Evolutionary conservation across 257 asterid species (phyloP).

Genomic region (Penstemon newberryi): DNA sequence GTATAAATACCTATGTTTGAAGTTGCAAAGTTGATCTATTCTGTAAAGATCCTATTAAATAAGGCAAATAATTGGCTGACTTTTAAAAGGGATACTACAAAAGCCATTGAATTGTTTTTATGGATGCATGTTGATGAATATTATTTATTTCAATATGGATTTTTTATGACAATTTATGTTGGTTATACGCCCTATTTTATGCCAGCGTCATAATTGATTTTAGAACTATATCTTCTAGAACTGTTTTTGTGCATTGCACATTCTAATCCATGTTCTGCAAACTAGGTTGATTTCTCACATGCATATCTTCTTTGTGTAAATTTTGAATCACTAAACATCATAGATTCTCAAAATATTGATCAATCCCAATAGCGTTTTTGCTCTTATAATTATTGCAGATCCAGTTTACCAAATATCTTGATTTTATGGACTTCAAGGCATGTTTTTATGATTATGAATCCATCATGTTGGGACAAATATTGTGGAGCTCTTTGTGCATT

Average conservation of each 20-base stretch:
- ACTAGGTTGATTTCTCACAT: neutral
- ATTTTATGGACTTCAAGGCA: constrained; percentile 7
- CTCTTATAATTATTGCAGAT: neutral
- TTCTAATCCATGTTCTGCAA: neutral
- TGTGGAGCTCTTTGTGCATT: neutral
- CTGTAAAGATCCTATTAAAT: constrained; percentile 21
- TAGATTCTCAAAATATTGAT: too few species aligned
- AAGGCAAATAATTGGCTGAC: constrained; percentile 14
- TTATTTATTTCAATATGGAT: neutral
- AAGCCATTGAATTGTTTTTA: constrained; percentile 13
- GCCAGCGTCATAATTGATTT: constrained; percentile 3
- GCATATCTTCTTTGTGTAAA: too few species aligned
- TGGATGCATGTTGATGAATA: constrained; percentile 16
- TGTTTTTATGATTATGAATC: neutral
- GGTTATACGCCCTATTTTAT: neutral
- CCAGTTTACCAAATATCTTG: neutral
- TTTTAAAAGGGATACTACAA: constrained; percentile 18
- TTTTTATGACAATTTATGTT: neutral
- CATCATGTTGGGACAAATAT: neutral
- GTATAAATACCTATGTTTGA: neutral
- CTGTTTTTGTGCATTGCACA: neutral
- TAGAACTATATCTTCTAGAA: neutral
- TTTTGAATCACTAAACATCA: too few species aligned
- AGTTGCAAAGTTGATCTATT: constrained; percentile 27
- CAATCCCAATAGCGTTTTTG: too few species aligned